A percentile compares a stretch with the other conserved stretches of the same genome.
These are phyloP conservation scores for Medicago ruthenica DNA, from an alignment of 306 rosid species.

Conservation along the genomic window DNA sequence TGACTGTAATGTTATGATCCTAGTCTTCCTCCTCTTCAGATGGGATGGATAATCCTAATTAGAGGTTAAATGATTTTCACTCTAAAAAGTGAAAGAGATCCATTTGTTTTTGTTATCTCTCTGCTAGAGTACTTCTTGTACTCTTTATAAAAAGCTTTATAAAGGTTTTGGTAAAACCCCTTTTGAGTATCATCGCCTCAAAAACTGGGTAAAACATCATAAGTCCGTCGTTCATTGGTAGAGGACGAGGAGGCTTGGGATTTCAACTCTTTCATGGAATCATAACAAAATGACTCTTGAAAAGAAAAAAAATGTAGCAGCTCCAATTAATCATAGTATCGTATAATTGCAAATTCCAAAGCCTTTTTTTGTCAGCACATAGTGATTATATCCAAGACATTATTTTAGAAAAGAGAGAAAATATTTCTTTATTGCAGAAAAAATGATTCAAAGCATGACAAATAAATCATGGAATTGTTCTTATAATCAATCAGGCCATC, in stretches of 20 bases:
- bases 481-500: neutral
- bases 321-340: neutral
- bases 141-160: no score
- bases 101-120: no score
- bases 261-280: neutral
- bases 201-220: conserved; percentile 4
- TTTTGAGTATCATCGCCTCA: neutral
- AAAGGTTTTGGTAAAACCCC: neutral
- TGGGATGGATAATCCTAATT: no score
- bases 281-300: neutral
- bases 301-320: neutral
- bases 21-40: no score
- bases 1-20: no score
- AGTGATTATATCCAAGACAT: no score
- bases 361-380: neutral
- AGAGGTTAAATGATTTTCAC: no score
- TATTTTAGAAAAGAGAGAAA: neutral
- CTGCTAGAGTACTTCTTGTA: no score
- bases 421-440: neutral
- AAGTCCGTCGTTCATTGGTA: neutral
- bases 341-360: no score
- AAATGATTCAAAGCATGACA: neutral
- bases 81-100: no score
- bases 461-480: neutral
- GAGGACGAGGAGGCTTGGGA: neutral